These are phyloP conservation scores for Serendipita sp. DNA, from an alignment of 768 basidiomycete species.

Conservation along the genomic window DNA sequence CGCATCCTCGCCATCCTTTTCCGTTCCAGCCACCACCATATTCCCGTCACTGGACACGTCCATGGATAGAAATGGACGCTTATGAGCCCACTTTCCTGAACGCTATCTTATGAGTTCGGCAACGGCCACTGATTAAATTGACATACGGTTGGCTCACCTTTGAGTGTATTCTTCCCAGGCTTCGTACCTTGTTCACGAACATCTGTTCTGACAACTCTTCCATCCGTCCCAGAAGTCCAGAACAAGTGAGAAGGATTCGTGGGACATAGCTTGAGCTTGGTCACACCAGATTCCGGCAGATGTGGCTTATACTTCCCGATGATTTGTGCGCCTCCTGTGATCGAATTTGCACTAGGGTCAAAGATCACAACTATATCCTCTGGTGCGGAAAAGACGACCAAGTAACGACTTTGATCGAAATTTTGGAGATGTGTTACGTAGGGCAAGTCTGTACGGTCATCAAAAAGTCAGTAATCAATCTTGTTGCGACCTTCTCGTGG, in stretches of 20 bases:
- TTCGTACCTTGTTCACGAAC: background rate
- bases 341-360: background rate
- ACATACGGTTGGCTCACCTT: background rate
- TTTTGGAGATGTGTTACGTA: no score
- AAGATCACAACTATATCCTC: background rate
- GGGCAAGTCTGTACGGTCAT: no score
- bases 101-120: no score
- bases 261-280: background rate
- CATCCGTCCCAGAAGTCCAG: background rate
- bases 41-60: constrained; percentile 55
- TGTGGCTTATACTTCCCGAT: background rate
- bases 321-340: background rate
- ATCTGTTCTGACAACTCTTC: background rate
- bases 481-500: no score
- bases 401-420: background rate
- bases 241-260: background rate
- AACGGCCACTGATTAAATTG: background rate
- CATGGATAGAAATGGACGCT: constrained; percentile 10
- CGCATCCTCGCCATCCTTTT: constrained; percentile 65
- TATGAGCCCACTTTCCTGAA: background rate
- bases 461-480: no score
- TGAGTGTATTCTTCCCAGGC: background rate
- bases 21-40: constrained; percentile 69
- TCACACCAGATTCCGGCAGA: background rate
- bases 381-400: background rate